Conservation (phyloP, 441 rosid genomes). For the Omphalea diandra region DNA sequence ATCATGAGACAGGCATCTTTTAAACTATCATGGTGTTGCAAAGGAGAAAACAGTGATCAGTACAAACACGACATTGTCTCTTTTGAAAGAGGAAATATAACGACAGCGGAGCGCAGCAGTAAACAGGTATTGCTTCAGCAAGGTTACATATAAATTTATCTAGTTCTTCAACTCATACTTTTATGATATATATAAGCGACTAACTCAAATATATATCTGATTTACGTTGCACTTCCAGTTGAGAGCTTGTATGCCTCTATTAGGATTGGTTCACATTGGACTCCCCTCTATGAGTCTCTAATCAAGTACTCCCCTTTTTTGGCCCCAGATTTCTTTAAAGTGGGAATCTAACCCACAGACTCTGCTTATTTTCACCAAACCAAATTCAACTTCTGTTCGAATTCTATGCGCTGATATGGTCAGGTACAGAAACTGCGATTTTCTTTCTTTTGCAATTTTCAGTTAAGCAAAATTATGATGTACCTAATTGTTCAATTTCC, state of each 20-base stretch:
- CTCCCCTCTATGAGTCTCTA: conserved; percentile 22
- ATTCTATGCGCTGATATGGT: conserved; percentile 79
- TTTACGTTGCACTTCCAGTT: neutral
- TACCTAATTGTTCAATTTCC: conserved; percentile 15
- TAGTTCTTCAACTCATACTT: neutral
- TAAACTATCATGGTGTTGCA: conserved; percentile 95
- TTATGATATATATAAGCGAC: neutral
- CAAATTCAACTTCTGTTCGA: conserved; percentile 80
- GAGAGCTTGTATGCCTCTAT: neutral
- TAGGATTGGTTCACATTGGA: conserved; percentile 17
- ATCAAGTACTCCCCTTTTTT: conserved; percentile 26
- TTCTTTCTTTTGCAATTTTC: neutral
- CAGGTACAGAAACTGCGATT: conserved; percentile 47
- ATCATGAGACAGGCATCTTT: conserved; percentile 76
- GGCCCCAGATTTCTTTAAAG: conserved; percentile 76
- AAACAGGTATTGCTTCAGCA: conserved; percentile 64
- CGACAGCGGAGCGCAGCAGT: conserved; percentile 90
- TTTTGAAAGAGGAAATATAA: conserved; percentile 91
- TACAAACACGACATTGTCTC: conserved; percentile 94
- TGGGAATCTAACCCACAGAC: conserved; percentile 96
- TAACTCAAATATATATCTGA: neutral
- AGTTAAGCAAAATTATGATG: neutral
- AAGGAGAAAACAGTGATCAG: conserved; percentile 79
- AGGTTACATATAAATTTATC: conserved; percentile 17
- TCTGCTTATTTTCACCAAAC: conserved; percentile 85